Percentiles rank a stretch among this genome's conserved stretches.
These are phyloP conservation scores for Babjeviella inositovora DNA, from an alignment of 805 yeast species.

Conservation along the genomic window DNA sequence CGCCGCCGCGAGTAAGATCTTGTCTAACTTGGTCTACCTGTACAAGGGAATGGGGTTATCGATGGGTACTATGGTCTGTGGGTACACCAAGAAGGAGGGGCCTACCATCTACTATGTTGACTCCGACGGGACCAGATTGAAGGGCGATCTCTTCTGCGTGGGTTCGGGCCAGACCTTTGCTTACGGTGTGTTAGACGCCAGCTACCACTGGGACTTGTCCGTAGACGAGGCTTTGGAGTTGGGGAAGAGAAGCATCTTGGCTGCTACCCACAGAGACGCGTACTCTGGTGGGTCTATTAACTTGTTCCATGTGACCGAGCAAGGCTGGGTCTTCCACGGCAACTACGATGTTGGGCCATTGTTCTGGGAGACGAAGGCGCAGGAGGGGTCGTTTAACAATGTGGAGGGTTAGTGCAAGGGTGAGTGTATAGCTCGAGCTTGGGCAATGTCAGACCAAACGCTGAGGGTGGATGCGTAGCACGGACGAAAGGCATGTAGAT, in stretches of 20 bases:
- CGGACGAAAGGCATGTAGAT: no score
- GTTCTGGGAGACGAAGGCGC: constrained; percentile 82
- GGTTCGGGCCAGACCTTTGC: constrained; percentile 99
- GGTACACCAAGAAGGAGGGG: constrained; percentile 88
- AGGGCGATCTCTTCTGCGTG: constrained; percentile 91
- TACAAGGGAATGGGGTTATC: constrained; percentile 98
- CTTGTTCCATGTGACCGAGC: constrained; percentile 80
- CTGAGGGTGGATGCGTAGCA: no score
- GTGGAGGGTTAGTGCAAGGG: constrained; percentile 32
- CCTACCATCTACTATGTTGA: constrained; percentile 94
- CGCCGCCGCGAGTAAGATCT: constrained; percentile 91
- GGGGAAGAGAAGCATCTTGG: constrained; percentile 90
- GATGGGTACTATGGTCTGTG: constrained; percentile 99
- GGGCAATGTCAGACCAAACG: no score
- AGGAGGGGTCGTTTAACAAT: constrained; percentile 81
- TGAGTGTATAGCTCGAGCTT: no score
- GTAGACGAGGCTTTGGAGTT: constrained; percentile 89
- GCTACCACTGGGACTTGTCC: constrained; percentile 78
- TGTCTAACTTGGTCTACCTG: constrained; percentile 77
- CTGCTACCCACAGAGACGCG: constrained; percentile 98
- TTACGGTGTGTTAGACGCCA: constrained; percentile 92
- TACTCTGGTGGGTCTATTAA: constrained; percentile 95
- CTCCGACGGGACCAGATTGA: constrained; percentile 89
- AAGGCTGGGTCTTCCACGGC: constrained; percentile 94
- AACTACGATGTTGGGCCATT: constrained; percentile 83